These are phyloP conservation scores for Cyamopsis tetragonoloba DNA, from an alignment of 306 rosid species.

Conservation along the genomic window DNA sequence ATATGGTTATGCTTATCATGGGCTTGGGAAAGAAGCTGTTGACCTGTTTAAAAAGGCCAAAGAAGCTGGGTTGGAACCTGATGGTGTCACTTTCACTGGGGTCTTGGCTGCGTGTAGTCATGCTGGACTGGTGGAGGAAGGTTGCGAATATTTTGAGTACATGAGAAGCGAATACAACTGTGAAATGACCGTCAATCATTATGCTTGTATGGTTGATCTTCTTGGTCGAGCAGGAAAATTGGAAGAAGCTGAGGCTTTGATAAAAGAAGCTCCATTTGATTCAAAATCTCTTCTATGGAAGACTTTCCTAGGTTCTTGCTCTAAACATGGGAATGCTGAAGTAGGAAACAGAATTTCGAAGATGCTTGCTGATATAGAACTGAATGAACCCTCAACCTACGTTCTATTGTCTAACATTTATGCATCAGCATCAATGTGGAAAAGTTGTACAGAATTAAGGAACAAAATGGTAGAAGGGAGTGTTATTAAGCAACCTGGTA, in stretches of 20 bases:
- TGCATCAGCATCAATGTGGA: constrained; percentile 50
- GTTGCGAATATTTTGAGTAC: constrained; percentile 35
- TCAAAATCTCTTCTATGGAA: constrained; percentile 47
- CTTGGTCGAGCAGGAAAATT: constrained; percentile 39
- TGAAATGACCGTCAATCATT: constrained; percentile 40
- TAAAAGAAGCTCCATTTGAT: constrained; percentile 36
- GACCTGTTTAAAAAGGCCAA: constrained; percentile 33
- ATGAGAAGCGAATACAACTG: constrained; percentile 33
- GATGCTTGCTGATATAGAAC: constrained; percentile 30
- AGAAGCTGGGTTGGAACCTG: constrained; percentile 42
- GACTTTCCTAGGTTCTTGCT: constrained; percentile 41
- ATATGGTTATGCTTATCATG: constrained; percentile 46
- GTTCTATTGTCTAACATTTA: constrained; percentile 43
- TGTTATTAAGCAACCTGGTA: constrained; percentile 37
- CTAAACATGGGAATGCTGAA: constrained; percentile 43
- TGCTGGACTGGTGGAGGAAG: constrained; percentile 44
- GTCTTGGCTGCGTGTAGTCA: constrained; percentile 47
- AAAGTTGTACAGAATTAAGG: constrained; percentile 31
- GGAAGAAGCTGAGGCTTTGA: constrained; percentile 40
- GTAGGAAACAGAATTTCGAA: constrained; percentile 35
- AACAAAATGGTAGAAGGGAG: constrained; percentile 37
- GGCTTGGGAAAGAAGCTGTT: constrained; percentile 41
- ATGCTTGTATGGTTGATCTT: constrained; percentile 46
- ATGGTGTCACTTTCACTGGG: constrained; percentile 43
- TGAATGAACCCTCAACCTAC: constrained; percentile 40